phyloP scores from a whole-genome alignment of 73 alveolate genomes.

The Paramecium caudatum region DNA sequence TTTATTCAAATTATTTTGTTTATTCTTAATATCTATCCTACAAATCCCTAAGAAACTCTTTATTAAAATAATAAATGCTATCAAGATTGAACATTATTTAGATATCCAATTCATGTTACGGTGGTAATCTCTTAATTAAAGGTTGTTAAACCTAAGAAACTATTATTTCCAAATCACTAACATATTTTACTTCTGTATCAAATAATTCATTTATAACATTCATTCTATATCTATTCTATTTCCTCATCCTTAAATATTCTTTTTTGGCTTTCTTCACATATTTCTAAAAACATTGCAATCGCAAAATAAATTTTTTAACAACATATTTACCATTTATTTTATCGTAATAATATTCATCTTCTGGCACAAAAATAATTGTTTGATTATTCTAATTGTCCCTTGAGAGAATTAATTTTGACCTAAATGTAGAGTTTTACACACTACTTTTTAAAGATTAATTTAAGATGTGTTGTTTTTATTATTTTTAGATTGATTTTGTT shows the following conservation, averaged over 20 bases:
- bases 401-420: neutral
- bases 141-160: neutral
- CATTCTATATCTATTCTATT: conserved; percentile 10
- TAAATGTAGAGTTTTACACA: neutral
- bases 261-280: no score
- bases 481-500: neutral
- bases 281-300: no score
- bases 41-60: neutral
- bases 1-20: no score
- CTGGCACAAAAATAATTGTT: no score
- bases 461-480: neutral
- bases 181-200: conserved; percentile 41
- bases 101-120: neutral
- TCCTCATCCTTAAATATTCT: neutral
- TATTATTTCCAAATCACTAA: neutral
- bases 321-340: no score
- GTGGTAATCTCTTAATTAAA: neutral
- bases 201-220: conserved; percentile 34
- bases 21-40: neutral
- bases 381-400: no score
- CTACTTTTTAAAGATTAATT: neutral
- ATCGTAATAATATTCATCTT: no score
- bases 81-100: conserved; percentile 17
- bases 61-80: neutral
- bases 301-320: no score